phyloP scores from a whole-genome alignment of 1,284 basidiomycete genomes.

The Stygiomarasmius scandens region DNA sequence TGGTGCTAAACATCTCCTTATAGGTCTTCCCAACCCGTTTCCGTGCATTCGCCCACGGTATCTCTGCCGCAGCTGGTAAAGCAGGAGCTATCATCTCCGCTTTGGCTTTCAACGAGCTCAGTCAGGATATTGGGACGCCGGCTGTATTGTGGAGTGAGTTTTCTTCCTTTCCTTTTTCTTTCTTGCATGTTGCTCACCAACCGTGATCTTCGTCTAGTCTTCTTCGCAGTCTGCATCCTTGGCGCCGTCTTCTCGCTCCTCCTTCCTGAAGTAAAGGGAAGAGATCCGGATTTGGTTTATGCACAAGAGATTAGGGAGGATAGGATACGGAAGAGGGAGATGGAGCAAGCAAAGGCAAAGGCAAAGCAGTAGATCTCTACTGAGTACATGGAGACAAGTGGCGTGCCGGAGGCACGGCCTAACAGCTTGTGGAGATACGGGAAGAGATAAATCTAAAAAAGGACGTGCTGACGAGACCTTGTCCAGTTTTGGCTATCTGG shows the following conservation, averaged over 20 bases:
- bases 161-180: neutral
- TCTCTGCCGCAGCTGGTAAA: constrained; percentile 71
- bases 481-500: too few relatives aligned
- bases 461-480: too few relatives aligned
- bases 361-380: too few relatives aligned
- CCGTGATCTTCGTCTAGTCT: constrained; percentile 6
- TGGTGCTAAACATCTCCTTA: neutral
- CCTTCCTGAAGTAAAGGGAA: constrained; percentile 18
- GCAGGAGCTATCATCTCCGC: constrained; percentile 34
- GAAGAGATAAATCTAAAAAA: too few relatives aligned
- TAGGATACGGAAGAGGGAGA: neutral
- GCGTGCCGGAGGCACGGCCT: too few relatives aligned
- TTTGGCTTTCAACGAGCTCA: constrained; percentile 29
- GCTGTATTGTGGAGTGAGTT: constrained; percentile 18
- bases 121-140: constrained; percentile 44
- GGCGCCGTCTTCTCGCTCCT: constrained; percentile 16
- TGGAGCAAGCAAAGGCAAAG: too few relatives aligned
- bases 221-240: constrained; percentile 15
- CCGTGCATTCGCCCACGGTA: constrained; percentile 70
- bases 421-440: too few relatives aligned
- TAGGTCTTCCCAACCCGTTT: constrained; percentile 70
- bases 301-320: constrained; percentile 16
- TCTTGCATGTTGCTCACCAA: neutral
- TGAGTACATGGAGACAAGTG: too few relatives aligned
- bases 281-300: constrained; percentile 17